These are phyloP conservation scores for Arxiozyma bovina DNA, from an alignment of 1,139 yeast species.

Conservation along the genomic window DNA sequence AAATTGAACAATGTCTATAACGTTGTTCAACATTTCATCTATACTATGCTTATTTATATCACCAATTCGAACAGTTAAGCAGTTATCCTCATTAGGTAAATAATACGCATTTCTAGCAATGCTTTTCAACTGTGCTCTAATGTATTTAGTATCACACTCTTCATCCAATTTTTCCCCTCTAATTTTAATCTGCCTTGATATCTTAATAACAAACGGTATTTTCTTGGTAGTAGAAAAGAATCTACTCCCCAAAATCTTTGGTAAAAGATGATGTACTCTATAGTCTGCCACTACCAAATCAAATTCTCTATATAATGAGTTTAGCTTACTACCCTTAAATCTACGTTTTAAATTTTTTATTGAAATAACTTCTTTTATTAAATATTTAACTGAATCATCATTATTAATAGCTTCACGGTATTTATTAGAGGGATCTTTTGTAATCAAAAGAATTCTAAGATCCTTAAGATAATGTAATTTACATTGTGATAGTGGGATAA, in stretches of 20 bases:
- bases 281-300: slow-evolving; percentile 62
- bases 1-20: slow-evolving; percentile 47
- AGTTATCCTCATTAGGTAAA: slow-evolving; percentile 48
- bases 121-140: slow-evolving; percentile 50
- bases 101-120: slow-evolving; percentile 53
- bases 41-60: slow-evolving; percentile 37
- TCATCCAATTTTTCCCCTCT: slow-evolving; percentile 21
- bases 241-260: slow-evolving; percentile 46
- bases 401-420: slow-evolving; percentile 39
- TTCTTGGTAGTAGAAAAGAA: slow-evolving; percentile 52
- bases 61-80: slow-evolving; percentile 42
- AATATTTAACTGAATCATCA: slow-evolving; percentile 48
- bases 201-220: slow-evolving; percentile 56
- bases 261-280: slow-evolving; percentile 51
- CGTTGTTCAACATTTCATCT: slow-evolving; percentile 42
- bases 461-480: slow-evolving; percentile 39
- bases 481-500: slow-evolving; percentile 51
- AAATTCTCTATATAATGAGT: slow-evolving; percentile 46
- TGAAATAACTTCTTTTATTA: slow-evolving; percentile 49
- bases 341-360: slow-evolving; percentile 46
- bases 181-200: slow-evolving; percentile 46
- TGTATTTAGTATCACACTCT: slow-evolving; percentile 46
- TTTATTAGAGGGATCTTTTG: slow-evolving; percentile 57
- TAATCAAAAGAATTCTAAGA: slow-evolving; percentile 47
- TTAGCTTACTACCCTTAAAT: slow-evolving; percentile 38